Evolutionary conservation across 441 rosid species (phyloP).

Genomic region (Syzygium malaccense): DNA sequence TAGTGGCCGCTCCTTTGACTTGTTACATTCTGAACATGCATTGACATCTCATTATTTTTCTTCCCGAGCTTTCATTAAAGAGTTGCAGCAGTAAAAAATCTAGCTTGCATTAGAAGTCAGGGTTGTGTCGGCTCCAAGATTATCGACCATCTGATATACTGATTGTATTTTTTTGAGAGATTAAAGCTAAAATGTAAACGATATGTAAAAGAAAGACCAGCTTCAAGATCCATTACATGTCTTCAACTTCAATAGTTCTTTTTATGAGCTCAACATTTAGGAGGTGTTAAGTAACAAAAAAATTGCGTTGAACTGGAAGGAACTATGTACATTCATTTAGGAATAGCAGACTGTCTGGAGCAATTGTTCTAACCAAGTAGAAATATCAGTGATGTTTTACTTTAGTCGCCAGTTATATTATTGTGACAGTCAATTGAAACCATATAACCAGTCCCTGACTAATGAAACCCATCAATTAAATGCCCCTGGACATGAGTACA

Average conservation of each 20-base stretch:
- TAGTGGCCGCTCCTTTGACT: background rate
- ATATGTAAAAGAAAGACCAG: background rate
- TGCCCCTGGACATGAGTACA: background rate
- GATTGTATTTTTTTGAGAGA: background rate
- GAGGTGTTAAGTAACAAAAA: background rate
- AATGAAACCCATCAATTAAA: background rate
- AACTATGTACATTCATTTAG: background rate
- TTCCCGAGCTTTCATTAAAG: background rate
- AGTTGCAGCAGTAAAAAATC: background rate
- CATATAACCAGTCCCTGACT: background rate
- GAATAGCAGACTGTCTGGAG: background rate
- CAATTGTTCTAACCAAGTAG: background rate
- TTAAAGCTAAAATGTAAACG: background rate
- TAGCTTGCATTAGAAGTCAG: background rate
- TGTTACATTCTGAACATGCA: background rate
- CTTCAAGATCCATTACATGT: background rate
- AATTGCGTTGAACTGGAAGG: background rate
- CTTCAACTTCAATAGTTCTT: background rate
- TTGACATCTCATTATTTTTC: background rate
- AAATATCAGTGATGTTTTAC: background rate
- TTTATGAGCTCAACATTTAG: background rate
- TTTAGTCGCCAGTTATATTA: background rate
- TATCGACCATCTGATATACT: background rate
- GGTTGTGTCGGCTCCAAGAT: background rate
- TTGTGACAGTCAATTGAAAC: background rate